phyloP scores from a whole-genome alignment of 768 basidiomycete species.

The Trametes cinnabarina region DNA sequence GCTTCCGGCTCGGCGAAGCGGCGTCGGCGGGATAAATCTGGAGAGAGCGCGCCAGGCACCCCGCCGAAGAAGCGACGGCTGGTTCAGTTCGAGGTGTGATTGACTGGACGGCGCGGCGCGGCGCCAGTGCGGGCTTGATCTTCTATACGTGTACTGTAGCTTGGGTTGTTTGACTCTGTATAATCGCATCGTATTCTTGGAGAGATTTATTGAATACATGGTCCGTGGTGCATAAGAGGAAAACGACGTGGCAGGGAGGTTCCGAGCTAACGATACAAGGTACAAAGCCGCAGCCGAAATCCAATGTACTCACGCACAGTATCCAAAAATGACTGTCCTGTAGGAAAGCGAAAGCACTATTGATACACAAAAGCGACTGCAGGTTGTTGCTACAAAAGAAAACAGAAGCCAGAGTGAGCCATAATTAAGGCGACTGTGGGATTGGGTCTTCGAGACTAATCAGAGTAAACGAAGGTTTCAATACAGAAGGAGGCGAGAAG shows the following conservation, averaged over 20 bases:
- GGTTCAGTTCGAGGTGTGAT: slow-evolving; percentile 2
- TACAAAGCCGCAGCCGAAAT: neutral
- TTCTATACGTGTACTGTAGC: neutral
- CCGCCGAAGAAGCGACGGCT: slow-evolving; percentile 38
- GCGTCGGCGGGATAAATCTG: slow-evolving; percentile 5
- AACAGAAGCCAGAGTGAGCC: neutral
- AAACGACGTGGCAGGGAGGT: neutral
- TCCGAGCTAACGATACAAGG: slow-evolving; percentile 12
- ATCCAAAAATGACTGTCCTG: neutral
- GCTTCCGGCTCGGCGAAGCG: slow-evolving; percentile 2
- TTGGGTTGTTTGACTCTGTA: neutral
- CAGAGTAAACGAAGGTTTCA: neutral
- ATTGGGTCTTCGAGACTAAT: neutral
- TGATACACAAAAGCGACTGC: neutral
- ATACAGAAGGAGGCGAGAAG: neutral
- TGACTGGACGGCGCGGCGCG: neutral
- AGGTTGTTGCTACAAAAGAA: neutral
- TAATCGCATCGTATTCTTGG: neutral
- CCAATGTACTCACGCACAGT: neutral
- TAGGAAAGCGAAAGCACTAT: neutral
- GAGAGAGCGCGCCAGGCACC: slow-evolving; percentile 23
- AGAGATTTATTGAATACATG: neutral
- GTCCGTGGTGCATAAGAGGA: neutral
- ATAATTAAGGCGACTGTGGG: neutral
- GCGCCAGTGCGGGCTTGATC: neutral